Conservation (phyloP, 495 filamentous ascomycete species). For the Amniculicola lignicola region DNA sequence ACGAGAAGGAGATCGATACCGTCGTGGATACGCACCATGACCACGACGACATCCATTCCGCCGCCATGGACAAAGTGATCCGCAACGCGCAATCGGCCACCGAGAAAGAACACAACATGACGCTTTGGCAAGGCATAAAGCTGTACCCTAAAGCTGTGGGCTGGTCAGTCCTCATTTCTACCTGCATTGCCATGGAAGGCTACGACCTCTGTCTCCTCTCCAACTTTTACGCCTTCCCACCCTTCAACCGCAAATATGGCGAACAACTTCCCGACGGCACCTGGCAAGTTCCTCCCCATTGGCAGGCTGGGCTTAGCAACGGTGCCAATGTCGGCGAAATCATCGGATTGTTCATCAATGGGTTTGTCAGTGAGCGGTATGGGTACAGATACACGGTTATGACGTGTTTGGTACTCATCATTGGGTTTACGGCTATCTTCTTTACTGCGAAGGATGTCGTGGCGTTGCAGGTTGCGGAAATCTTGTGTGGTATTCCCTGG, state of each 20-base stretch:
- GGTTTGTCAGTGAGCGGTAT: slow-evolving; percentile 30
- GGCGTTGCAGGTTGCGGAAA: slow-evolving; percentile 31
- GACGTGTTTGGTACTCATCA: slow-evolving; percentile 27
- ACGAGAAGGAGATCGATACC: slow-evolving; percentile 24
- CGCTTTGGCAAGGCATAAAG: slow-evolving; percentile 32
- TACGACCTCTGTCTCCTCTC: slow-evolving; percentile 44
- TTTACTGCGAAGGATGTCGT: slow-evolving; percentile 37
- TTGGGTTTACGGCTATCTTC: slow-evolving; percentile 37
- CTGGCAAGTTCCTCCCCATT: slow-evolving; percentile 32
- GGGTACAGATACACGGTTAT: slow-evolving; percentile 37
- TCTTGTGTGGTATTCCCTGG: slow-evolving; percentile 37
- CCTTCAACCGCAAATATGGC: slow-evolving; percentile 40
- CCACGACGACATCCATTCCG: not conserved
- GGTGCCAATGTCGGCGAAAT: slow-evolving; percentile 40
- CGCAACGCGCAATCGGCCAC: slow-evolving; percentile 26
- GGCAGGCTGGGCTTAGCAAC: slow-evolving; percentile 38
- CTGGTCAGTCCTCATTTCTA: slow-evolving; percentile 43
- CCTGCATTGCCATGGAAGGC: slow-evolving; percentile 47
- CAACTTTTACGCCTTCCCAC: slow-evolving; percentile 41
- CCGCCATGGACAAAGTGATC: slow-evolving; percentile 16
- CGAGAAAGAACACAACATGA: slow-evolving; percentile 34
- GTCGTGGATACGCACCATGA: not conserved
- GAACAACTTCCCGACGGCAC: slow-evolving; percentile 31
- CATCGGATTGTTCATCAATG: slow-evolving; percentile 40
- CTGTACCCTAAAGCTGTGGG: slow-evolving; percentile 40